Evolutionary conservation across 495 filamentous ascomycete genomes (phyloP), one percentile per base, ranked within the genome.

Genomic region (Emericellopsis terricola): DNA sequence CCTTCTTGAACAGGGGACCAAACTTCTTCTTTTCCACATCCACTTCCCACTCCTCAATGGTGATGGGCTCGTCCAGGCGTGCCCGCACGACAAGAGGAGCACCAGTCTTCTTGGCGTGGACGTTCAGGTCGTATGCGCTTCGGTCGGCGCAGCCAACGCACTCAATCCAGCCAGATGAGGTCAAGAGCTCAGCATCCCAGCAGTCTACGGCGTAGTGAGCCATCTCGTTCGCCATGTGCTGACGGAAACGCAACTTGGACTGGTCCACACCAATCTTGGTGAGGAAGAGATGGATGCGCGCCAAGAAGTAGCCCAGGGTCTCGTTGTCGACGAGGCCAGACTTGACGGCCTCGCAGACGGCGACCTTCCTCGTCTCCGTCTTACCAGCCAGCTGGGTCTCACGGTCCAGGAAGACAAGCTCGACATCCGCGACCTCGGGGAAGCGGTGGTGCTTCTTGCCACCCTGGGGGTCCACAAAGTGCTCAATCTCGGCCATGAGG

Each of bases 221-320:
- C 55, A 60, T 60, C 40, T 60, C 81, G 76, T 85, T 62, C 72
- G 75, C 52, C 76, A 87, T 84, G 54, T 87, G 81, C 51, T 87
- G 78, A 31, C 80, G 67, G 65, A 87, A 87, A 17, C 81, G 77
- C 23, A 87, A 60, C 59, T 84, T 84, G 31, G 48, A 59, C 42
- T 56, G 53, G 46, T 87, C 77, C 8, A 78, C 56, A 41, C 81
- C 81, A 28, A 87, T 56, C 49, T 68, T 73, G 35, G 67, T 41
- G 24, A 87, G 58, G 67, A 85, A 87, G 15, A 69, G 59, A 37
- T 77, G 73, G 39, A 85, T 84, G 29, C 80, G 69, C 29, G 71
- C 81, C 21, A 87, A 62, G 61, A 87, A 87, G 59, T 87, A 87
- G 30, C 80, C 81, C n/a, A 87, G 64, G 1, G 79, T 84, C 59